Evolutionary conservation across 257 asterid species (phyloP), one percentile per base, ranked within the genome.

Genomic region (Ophiorrhiza pumila): DNA sequence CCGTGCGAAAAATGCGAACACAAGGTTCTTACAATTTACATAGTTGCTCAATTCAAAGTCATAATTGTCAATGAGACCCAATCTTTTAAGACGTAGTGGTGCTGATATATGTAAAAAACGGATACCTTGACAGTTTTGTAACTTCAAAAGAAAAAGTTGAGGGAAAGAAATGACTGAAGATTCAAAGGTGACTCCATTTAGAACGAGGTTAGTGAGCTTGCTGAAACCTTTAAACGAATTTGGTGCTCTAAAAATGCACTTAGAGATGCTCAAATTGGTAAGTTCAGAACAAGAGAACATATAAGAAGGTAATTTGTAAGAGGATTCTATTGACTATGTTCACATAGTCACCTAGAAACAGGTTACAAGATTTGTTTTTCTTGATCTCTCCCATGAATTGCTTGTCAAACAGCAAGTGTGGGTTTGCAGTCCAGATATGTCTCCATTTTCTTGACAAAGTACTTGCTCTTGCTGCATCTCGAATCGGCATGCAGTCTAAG

Each of bases 391-490:
- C 14, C 14, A 52, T 69, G 14, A 43, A 15, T 4, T 15, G 6
- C 46, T 53, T 7, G 43, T 79, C 79, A 10, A 71, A 14, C 11
- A 65, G 62, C 7, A 79, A 4, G 12, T 43, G 5, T 7, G 80
- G 65, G 71, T 39, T 31, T 20, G 0, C 65, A 3, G 32, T 14
- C 82, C 84, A 80, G 4, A 35, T 13, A 58, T 73, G 22, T 57
- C 81, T 80, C 82, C 84, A 77, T 14, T 65, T 64, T 13, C 59
- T 69, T 20, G 84, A 74, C 68, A 77, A 65, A 8, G 73, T 20
- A 29, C 79, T 47, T 9, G 74, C 77, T 23, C 79, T 74, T 29
- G 74, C 84, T 22, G 84, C 85, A 69, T 81, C 77, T 31, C 17
- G 52, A 15, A 45, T 59, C 5, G 81, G 74, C 76, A 80, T 8